These are phyloP conservation scores for Aureococcus anophagefferens DNA, from an alignment of 108 stramenopile genomes.

Conservation along the genomic window DNA sequence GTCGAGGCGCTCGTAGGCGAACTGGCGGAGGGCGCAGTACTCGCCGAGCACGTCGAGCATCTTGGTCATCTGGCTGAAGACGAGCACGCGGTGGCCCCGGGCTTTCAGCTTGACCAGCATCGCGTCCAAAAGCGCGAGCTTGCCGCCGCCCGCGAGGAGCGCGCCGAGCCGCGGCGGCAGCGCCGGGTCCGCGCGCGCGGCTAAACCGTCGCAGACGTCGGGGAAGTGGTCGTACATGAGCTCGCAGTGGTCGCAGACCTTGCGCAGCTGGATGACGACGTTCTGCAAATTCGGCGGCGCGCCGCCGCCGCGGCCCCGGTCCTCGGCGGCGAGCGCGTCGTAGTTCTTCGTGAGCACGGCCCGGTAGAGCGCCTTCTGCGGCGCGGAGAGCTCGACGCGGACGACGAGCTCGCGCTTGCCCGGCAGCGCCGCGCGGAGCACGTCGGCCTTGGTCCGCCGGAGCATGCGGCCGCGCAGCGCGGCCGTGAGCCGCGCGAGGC, in stretches of 20 bases:
- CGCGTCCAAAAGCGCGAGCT: slow-evolving; percentile 46
- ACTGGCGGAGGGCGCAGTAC: slow-evolving; percentile 23
- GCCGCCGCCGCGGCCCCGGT: slow-evolving; percentile 50
- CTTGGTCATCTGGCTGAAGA: slow-evolving; percentile 37
- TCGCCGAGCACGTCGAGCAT: slow-evolving; percentile 35
- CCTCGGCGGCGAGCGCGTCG: slow-evolving; percentile 51
- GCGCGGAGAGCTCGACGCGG: slow-evolving; percentile 86
- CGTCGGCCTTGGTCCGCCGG: slow-evolving; percentile 40
- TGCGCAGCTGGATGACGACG: slow-evolving; percentile 80
- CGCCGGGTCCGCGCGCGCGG: too few species aligned
- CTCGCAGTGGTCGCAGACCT: slow-evolving; percentile 81
- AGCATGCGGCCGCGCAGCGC: slow-evolving; percentile 30
- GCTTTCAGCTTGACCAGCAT: slow-evolving; percentile 47
- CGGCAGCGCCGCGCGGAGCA: slow-evolving; percentile 15
- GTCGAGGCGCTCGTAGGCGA: slow-evolving; percentile 44
- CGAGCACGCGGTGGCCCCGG: slow-evolving; percentile 43
- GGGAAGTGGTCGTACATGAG: slow-evolving; percentile 65
- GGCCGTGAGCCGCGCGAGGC: slow-evolving; percentile 49
- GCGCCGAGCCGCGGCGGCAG: slow-evolving; percentile 47
- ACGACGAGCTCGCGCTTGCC: slow-evolving; percentile 67
- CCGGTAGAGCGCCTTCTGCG: slow-evolving; percentile 92
- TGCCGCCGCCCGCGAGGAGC: slow-evolving; percentile 48
- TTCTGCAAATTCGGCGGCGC: slow-evolving; percentile 67
- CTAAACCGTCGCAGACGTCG: slow-evolving; percentile 62
- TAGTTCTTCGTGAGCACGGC: slow-evolving; percentile 88